Evolutionary conservation across 75 land plant genomes (phyloP), one percentile per base, ranked within the genome.

Genomic region (Picea glauca): DNA sequence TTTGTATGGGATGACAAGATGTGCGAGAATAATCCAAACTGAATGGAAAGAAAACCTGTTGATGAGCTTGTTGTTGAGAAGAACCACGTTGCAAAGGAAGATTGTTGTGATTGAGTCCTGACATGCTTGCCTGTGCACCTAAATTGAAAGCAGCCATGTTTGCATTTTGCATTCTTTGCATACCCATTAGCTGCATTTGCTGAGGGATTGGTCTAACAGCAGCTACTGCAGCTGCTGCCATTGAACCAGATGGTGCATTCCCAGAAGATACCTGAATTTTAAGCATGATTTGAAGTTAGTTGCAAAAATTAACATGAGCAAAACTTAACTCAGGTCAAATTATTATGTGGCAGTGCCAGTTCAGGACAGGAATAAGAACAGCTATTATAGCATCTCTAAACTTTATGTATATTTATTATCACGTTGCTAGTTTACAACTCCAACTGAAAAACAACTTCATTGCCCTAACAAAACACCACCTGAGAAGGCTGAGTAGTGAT

Each of bases 401-500:
- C 70, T 33, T 65, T 66, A 35, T 66, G 40, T 5, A 43, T 76
- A 58, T 58, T 43, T 14, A 35, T 43, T 2, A 68, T n/a, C 32
- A 9, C 3, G 33, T 78, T 74, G 78, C 40, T 32, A 62, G 9
- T 2, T 43, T 30, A 38, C 23, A 76, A 43, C 46, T 66, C 13
- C 9, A 68, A 35, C 56, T 11, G 31, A 78, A 23, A 9, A 76
- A 75, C 13, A 76, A 78, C 23, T 33, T 46, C 21, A 63, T 64
- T 32, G 32, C 20, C 31, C 77, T 68, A 33, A 73, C 65, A 78
- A 46, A 64, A 17, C 1, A 3, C 23, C 32, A 89, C 85, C 76
- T 93, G 96, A 67, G 91, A 62, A 66, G 88, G 80, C 77, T 95
- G 98, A 46, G 90, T 70, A 32, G 80, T 82, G 33, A 86, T 80